A percentile compares a stretch with the other conserved stretches of the same genome.
These are phyloP conservation scores for Fusarium siculi DNA, from an alignment of 2,329 filamentous ascomycete species.

Conservation along the genomic window DNA sequence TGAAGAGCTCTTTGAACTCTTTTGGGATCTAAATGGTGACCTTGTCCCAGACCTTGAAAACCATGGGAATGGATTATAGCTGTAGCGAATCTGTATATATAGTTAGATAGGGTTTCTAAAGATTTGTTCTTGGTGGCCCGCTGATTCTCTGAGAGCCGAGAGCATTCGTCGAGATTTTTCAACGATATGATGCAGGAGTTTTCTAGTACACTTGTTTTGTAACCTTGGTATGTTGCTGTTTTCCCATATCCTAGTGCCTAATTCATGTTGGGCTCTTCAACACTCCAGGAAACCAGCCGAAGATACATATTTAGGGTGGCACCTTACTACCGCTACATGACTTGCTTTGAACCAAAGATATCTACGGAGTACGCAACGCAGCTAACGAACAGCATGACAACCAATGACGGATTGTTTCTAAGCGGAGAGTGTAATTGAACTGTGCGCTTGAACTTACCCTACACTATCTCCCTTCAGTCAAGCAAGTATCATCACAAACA, in stretches of 20 bases:
- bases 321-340: not conserved
- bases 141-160: not conserved
- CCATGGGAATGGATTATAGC: slow-evolving; percentile 19
- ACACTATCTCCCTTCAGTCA: not conserved
- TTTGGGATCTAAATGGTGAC: not conserved
- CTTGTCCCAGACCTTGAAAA: slow-evolving; percentile 20
- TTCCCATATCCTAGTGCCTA: not conserved
- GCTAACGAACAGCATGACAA: not conserved
- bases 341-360: not conserved
- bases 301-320: not conserved
- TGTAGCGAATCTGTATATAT: slow-evolving; percentile 44
- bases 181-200: not conserved
- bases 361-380: too few species aligned
- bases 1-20: slow-evolving; percentile 45
- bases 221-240: not conserved
- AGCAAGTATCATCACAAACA: not conserved
- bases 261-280: not conserved
- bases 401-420: too few species aligned
- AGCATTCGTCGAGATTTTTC: not conserved
- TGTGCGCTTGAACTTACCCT: not conserved
- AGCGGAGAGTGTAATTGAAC: not conserved
- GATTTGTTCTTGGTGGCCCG: slow-evolving; percentile 37
- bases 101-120: slow-evolving; percentile 38
- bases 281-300: not conserved
- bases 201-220: not conserved